Percentiles rank a stretch among this genome's conserved stretches.
These are phyloP conservation scores for Diutina ranongensis DNA, from an alignment of 1,139 yeast genomes.

Conservation along the genomic window DNA sequence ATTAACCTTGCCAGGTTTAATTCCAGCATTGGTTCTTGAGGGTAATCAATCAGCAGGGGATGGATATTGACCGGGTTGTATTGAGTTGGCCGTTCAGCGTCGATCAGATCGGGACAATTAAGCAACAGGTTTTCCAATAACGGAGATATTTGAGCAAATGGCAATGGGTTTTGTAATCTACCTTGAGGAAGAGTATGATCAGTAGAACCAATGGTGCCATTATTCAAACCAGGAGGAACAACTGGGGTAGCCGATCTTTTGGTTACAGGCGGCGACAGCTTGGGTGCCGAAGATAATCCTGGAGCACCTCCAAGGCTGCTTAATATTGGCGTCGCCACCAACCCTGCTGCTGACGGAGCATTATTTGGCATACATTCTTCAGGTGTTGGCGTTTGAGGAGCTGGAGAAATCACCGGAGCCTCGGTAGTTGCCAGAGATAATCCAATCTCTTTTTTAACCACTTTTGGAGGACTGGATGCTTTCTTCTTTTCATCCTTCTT, in stretches of 20 bases:
- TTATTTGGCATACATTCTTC: slow-evolving; percentile 12
- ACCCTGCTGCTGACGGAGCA: slow-evolving; percentile 8
- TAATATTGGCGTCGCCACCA: background rate
- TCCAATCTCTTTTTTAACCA: too few species aligned
- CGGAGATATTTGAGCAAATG: slow-evolving; percentile 43
- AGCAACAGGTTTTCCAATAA: slow-evolving; percentile 65
- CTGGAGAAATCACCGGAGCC: too few species aligned
- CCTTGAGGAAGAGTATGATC: slow-evolving; percentile 18
- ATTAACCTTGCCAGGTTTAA: slow-evolving; percentile 41
- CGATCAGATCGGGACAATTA: slow-evolving; percentile 88
- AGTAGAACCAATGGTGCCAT: background rate
- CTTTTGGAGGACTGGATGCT: slow-evolving; percentile 3
- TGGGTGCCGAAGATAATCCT: background rate
- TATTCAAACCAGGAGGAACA: background rate
- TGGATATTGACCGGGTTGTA: slow-evolving; percentile 78
- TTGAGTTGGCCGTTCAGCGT: slow-evolving; percentile 76
- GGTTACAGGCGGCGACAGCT: slow-evolving; percentile 8
- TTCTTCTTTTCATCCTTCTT: slow-evolving; percentile 8
- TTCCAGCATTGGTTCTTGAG: slow-evolving; percentile 74
- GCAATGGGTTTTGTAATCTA: slow-evolving; percentile 37
- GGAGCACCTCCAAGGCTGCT: background rate
- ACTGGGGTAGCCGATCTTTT: slow-evolving; percentile 4
- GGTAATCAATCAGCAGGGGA: slow-evolving; percentile 85
- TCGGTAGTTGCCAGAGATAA: background rate
- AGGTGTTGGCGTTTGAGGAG: too few species aligned